A percentile compares a stretch with the other conserved stretches of the same genome.
Conservation (phyloP, 805 yeast genomes). For the Soucietia sequanensis region DNA sequence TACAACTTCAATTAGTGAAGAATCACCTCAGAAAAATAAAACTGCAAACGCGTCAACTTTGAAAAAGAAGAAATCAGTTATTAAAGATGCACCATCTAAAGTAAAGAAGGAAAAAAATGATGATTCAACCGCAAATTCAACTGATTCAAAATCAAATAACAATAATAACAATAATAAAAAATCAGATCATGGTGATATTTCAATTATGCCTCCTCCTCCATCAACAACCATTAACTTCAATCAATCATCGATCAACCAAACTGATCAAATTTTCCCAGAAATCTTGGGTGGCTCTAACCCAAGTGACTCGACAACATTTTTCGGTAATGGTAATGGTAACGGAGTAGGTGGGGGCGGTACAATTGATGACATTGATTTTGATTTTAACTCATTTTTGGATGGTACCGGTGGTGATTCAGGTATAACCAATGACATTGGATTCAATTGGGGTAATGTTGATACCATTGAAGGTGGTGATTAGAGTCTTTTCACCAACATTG, state of each 20-base stretch:
- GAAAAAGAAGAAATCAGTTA: constrained; percentile 24
- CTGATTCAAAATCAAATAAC: neutral
- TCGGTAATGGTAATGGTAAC: constrained; percentile 14
- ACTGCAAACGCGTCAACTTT: constrained; percentile 4
- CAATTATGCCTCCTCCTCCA: constrained; percentile 23
- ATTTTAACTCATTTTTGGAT: constrained; percentile 42
- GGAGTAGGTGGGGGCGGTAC: constrained; percentile 19
- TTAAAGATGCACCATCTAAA: constrained; percentile 20
- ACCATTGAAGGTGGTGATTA: constrained; percentile 21
- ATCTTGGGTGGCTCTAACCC: constrained; percentile 22
- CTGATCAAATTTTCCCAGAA: constrained; percentile 35
- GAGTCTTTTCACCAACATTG: neutral
- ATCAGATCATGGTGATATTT: neutral
- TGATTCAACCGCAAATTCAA: neutral
- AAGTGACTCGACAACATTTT: constrained; percentile 19
- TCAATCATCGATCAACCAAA: constrained; percentile 17
- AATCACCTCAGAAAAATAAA: constrained; percentile 32
- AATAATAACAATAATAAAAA: constrained; percentile 1
- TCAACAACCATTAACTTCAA: constrained; percentile 12
- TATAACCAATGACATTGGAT: constrained; percentile 33
- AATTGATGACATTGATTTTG: constrained; percentile 45
- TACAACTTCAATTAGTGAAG: too few species aligned
- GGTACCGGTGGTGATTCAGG: constrained; percentile 25
- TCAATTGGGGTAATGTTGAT: constrained; percentile 41
- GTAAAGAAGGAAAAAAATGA: constrained; percentile 19